Evolutionary conservation across 345 rosid species (phyloP).

Genomic region (Anacardium occidentale): DNA sequence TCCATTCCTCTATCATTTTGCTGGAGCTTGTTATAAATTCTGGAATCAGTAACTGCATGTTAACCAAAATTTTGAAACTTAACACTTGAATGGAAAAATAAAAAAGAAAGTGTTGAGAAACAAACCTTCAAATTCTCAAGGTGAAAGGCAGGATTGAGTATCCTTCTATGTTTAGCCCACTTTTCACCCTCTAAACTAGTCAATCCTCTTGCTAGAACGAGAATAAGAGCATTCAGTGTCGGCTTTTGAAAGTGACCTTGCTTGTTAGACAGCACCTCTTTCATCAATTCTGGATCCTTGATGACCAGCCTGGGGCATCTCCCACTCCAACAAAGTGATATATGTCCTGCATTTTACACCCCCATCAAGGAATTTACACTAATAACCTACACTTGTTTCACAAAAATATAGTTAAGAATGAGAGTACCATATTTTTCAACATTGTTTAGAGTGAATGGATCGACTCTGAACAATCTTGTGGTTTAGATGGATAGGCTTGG

Average conservation of each 20-base stretch:
- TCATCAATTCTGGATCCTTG: conserved; percentile 40
- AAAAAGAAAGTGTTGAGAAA: not conserved
- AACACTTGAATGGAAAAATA: too few relatives aligned
- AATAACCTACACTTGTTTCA: not conserved
- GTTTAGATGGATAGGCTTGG: conserved; percentile 36
- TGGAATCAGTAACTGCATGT: conserved; percentile 37
- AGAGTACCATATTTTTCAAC: conserved; percentile 39
- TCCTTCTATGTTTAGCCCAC: conserved; percentile 46
- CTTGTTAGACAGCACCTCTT: conserved; percentile 44
- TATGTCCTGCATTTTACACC: conserved; percentile 36
- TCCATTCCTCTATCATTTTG: conserved; percentile 40
- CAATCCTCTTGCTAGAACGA: conserved; percentile 37
- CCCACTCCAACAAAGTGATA: conserved; percentile 42
- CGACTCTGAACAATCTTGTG: conserved; percentile 38
- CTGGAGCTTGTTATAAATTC: conserved; percentile 36
- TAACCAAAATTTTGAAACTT: too few relatives aligned
- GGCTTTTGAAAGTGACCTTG: conserved; percentile 48
- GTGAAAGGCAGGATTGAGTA: conserved; percentile 52
- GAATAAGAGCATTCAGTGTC: conserved; percentile 30
- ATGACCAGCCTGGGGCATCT: conserved; percentile 44
- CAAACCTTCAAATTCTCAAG: conserved; percentile 44
- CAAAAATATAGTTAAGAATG: not conserved
- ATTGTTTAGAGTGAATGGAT: conserved; percentile 30
- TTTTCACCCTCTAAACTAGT: conserved; percentile 41
- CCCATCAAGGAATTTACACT: not conserved